These are phyloP conservation scores for Calocera viscosa DNA, from an alignment of 768 basidiomycete species.

Conservation along the genomic window DNA sequence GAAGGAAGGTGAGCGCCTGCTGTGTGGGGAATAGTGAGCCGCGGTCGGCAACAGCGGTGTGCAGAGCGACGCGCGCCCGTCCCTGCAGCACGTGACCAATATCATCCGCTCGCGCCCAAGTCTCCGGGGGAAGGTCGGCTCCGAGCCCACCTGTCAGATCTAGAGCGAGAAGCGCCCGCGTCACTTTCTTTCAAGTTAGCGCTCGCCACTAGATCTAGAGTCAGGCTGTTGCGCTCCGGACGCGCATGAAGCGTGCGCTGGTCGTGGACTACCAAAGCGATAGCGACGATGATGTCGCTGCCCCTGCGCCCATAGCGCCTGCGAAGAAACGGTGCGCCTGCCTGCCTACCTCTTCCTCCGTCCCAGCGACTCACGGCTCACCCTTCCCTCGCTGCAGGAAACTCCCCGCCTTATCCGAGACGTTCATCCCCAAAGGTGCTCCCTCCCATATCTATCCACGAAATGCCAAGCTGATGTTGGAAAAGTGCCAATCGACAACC, in stretches of 20 bases:
- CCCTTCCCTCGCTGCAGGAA: background rate
- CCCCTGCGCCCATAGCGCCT: background rate
- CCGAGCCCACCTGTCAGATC: too few relatives aligned
- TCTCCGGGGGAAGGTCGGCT: too few relatives aligned
- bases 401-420: background rate
- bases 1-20: too few relatives aligned
- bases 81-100: background rate
- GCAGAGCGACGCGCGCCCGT: too few relatives aligned
- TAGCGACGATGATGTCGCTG: background rate
- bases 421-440: background rate
- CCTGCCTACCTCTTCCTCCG: too few relatives aligned
- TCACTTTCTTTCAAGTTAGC: too few relatives aligned
- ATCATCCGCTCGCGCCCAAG: background rate
- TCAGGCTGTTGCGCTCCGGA: too few relatives aligned
- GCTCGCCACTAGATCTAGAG: too few relatives aligned
- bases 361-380: too few relatives aligned
- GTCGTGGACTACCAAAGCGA: background rate
- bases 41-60: too few relatives aligned
- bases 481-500: slow-evolving; percentile 49
- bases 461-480: background rate
- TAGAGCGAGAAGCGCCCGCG: too few relatives aligned
- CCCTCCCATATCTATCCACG: background rate
- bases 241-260: background rate
- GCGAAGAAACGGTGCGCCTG: background rate
- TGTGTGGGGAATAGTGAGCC: too few relatives aligned